Base-by-base conservation (phyloP, 2,329 filamentous ascomycete genomes). In the Calonectria hongkongensis region DNA sequence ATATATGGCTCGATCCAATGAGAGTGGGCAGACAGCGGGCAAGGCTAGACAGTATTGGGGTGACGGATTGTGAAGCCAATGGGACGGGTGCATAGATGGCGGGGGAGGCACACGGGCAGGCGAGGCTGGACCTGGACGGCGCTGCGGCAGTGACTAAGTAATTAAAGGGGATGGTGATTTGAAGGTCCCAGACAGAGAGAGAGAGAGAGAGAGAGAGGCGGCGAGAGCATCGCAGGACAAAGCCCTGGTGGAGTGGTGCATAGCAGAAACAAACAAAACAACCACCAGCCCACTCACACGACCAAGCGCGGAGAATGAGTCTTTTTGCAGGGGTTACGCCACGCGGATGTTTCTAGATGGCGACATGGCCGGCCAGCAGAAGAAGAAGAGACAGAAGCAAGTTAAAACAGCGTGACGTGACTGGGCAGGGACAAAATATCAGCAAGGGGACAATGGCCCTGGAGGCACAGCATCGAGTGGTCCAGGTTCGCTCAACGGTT, bases 401-500 rank as follows among this genome's bases (percentile, higher is more conserved):
- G 16, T 43, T 28, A 47, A 63, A 63, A 63, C 16, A 47, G 54
- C 36, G 54, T 39, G n/a, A 36, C 54, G 39, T 21, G 33, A 39
- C 54, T 25, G 25, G 39, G 33, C 33, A 60, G 36, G 28, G 47
- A 47, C 41, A 33, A 51, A 62, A 47, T 60, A 41, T 41, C 36
- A 60, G 54, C 54, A 60, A 60, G 54, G 54, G 54, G 54, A 41
- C 21, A 21, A 48, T 13, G 21, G 8, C 45, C 45, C 18, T 48
- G 45, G 45, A 48, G 45, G 45, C 45, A 48, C n/a, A 12, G 45
- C 13, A 25, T 41, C 33, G 33, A 28, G 54, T 60, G 54, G 54
- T 39, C 54, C 54, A 60, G 15, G 54, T 60, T 41, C 54, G 13
- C 62, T 54, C 51, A 71, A 71, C 74, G 73, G 80, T 80, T 80